A percentile compares a stretch with the other conserved stretches of the same genome.
These are phyloP conservation scores for Globisporangium abappressorium DNA, from an alignment of 352 stramenopile species.

Conservation along the genomic window DNA sequence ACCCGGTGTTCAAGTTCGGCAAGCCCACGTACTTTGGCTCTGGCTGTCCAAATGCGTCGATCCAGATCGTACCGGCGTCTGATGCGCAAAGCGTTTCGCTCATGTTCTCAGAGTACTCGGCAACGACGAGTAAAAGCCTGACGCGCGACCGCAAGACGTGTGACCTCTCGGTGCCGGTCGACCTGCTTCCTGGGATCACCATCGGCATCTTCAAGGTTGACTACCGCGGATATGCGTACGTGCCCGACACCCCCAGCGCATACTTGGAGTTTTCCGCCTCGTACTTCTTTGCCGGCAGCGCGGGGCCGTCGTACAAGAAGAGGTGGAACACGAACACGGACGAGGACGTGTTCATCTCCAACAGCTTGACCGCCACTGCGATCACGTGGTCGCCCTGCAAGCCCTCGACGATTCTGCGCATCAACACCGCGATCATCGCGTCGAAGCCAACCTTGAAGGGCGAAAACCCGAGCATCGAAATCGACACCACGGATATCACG, in stretches of 20 bases:
- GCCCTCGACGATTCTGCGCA: slow-evolving; percentile 26
- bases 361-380: slow-evolving; percentile 18
- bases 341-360: slow-evolving; percentile 23
- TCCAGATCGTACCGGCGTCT: slow-evolving; percentile 22
- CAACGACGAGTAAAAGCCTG: slow-evolving; percentile 9
- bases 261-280: slow-evolving; percentile 22
- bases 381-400: slow-evolving; percentile 28
- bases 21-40: slow-evolving; percentile 30
- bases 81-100: slow-evolving; percentile 35
- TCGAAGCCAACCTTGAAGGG: slow-evolving; percentile 3
- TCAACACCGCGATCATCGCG: slow-evolving; percentile 30
- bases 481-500: slow-evolving; percentile 31
- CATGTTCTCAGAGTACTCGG: slow-evolving; percentile 29
- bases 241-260: slow-evolving; percentile 12
- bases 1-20: slow-evolving; percentile 22
- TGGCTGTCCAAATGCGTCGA: slow-evolving; percentile 28
- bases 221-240: slow-evolving; percentile 34
- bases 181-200: slow-evolving; percentile 21
- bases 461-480: slow-evolving; percentile 18
- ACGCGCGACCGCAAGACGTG: slow-evolving; percentile 23
- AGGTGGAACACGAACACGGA: slow-evolving; percentile 15
- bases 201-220: slow-evolving; percentile 32
- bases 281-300: slow-evolving; percentile 29
- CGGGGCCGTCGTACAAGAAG: slow-evolving; percentile 19
- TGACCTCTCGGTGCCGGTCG: slow-evolving; percentile 27